A percentile compares a stretch with the other conserved stretches of the same genome.
Conservation (phyloP, 208 protist species). For the Naegleria lovaniensis region DNA sequence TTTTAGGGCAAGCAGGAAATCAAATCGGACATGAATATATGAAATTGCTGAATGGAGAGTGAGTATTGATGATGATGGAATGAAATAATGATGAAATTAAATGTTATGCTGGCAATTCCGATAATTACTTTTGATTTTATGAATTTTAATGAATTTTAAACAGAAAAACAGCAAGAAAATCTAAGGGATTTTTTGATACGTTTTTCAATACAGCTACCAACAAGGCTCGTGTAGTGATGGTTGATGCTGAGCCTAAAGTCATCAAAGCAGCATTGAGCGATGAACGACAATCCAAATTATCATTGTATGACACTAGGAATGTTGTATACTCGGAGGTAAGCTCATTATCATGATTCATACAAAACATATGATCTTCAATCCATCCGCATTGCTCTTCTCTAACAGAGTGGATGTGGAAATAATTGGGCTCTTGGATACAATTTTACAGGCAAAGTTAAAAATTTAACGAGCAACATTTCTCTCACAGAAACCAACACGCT, state of each 20-base stretch:
- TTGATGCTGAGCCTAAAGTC: constrained; percentile 80
- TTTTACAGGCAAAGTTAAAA: constrained; percentile 53
- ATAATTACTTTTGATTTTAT: too few species aligned
- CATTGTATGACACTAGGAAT: constrained; percentile 31
- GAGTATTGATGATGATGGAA: constrained; percentile 33
- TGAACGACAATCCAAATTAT: constrained; percentile 31
- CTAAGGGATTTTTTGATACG: neutral
- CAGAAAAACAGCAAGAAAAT: constrained; percentile 12
- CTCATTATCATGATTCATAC: neutral
- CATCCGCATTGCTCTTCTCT: constrained; percentile 60
- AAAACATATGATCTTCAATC: constrained; percentile 49
- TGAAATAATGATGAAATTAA: neutral
- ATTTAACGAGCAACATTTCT: neutral
- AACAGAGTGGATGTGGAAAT: constrained; percentile 68
- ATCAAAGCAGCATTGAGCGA: constrained; percentile 38
- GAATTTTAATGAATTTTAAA: too few species aligned
- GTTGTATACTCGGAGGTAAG: constrained; percentile 17
- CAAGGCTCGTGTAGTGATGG: constrained; percentile 61
- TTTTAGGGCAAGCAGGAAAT: constrained; percentile 79
- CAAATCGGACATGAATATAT: constrained; percentile 71
- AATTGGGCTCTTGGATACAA: constrained; percentile 80
- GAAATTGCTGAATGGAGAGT: constrained; percentile 55
- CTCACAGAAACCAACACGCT: neutral
- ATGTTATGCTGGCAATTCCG: neutral
- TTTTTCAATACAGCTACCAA: neutral